phyloP scores from a whole-genome alignment of 257 asterid genomes.

The Primulina eburnea region DNA sequence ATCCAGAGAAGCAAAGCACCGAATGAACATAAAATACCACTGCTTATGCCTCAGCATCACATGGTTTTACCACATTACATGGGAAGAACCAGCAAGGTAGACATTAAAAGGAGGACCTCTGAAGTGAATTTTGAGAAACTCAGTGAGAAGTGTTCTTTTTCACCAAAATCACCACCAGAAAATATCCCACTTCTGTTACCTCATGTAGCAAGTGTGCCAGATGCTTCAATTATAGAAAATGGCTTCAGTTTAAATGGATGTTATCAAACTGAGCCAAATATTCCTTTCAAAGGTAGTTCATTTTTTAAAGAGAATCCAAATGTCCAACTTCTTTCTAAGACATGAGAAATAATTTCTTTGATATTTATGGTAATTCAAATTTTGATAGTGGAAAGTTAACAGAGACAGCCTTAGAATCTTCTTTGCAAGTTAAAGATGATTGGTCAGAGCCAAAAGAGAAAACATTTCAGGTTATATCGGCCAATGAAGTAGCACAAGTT shows the following conservation, averaged over 20 bases:
- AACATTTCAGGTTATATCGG: slow-evolving; percentile 37
- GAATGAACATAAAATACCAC: slow-evolving; percentile 77
- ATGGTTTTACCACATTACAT: slow-evolving; percentile 97
- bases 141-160: slow-evolving; percentile 45
- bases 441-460: slow-evolving; percentile 61
- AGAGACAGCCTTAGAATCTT: slow-evolving; percentile 28
- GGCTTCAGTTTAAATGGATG: slow-evolving; percentile 30
- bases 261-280: slow-evolving; percentile 23
- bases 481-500: slow-evolving; percentile 53
- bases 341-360: slow-evolving; percentile 22
- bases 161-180: slow-evolving; percentile 66
- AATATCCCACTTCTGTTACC: slow-evolving; percentile 89
- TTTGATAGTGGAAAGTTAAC: slow-evolving; percentile 25
- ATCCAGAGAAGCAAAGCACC: slow-evolving; percentile 88
- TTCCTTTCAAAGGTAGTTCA: slow-evolving; percentile 29
- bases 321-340: slow-evolving; percentile 22
- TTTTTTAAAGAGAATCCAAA: slow-evolving; percentile 22
- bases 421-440: slow-evolving; percentile 35
- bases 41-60: slow-evolving; percentile 94
- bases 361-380: slow-evolving; percentile 26
- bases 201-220: slow-evolving; percentile 59
- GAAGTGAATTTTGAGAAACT: slow-evolving; percentile 33
- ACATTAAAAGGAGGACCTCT: slow-evolving; percentile 39
- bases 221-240: slow-evolving; percentile 31
- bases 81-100: slow-evolving; percentile 65